Percentiles rank a stretch among this genome's conserved stretches.
Evolutionary conservation across 2,329 filamentous ascomycete genomes (phyloP).

Genomic region (Daldinia eschscholtzii): DNA sequence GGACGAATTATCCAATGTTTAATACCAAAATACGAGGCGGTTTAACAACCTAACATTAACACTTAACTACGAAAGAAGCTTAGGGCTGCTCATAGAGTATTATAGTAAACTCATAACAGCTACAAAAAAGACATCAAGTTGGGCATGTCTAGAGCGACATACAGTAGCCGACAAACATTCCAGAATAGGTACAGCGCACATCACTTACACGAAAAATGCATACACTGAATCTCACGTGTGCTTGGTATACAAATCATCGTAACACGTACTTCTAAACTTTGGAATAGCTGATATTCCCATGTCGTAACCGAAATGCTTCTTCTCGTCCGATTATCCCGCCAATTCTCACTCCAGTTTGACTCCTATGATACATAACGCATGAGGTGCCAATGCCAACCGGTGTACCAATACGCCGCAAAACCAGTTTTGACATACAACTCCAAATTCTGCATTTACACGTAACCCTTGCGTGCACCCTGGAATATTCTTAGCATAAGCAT

Average conservation of each 20-base stretch:
- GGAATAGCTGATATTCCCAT: constrained; percentile 11
- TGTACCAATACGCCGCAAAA: constrained; percentile 47
- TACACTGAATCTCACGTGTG: not conserved
- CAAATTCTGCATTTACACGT: constrained; percentile 65
- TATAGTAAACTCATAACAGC: not conserved
- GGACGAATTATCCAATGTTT: not conserved
- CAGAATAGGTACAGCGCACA: not conserved
- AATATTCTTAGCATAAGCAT: constrained; percentile 37
- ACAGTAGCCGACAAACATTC: not conserved
- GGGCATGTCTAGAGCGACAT: not conserved
- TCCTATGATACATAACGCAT: constrained; percentile 47
- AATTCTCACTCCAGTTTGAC: constrained; percentile 41
- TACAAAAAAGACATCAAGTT: not conserved
- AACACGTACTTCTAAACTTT: constrained; percentile 10
- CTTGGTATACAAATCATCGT: not conserved
- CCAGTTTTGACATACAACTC: constrained; percentile 32
- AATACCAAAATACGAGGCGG: too few species aligned
- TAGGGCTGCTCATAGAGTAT: not conserved
- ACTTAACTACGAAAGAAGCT: not conserved
- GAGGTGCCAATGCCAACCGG: constrained; percentile 38
- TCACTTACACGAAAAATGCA: not conserved
- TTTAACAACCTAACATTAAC: not conserved
- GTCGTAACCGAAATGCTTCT: constrained; percentile 23
- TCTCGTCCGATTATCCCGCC: constrained; percentile 13
- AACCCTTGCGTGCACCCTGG: constrained; percentile 75